Conservation (phyloP, 1,284 basidiomycete genomes). For the Trichosporon ovoides region DNA sequence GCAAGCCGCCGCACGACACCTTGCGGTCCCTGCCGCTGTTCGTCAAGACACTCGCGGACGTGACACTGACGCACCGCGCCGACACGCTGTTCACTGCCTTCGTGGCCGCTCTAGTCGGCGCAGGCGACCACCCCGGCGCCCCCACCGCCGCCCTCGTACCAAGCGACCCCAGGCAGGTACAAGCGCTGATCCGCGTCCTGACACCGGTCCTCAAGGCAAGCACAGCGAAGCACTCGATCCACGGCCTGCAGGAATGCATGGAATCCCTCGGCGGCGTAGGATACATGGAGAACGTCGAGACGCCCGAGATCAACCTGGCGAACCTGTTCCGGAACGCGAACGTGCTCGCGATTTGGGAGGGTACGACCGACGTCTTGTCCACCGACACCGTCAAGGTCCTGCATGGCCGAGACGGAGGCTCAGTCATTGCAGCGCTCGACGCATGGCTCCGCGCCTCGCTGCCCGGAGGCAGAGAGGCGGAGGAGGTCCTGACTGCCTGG, state of each 20-base stretch:
- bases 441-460: constrained; percentile 12
- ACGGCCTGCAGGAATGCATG: constrained; percentile 78
- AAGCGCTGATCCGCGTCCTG: constrained; percentile 57
- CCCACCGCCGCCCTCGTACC: constrained; percentile 19
- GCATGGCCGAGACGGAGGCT: constrained; percentile 5
- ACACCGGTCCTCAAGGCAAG: constrained; percentile 70
- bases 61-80: constrained; percentile 61
- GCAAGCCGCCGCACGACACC: constrained; percentile 51
- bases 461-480: not conserved
- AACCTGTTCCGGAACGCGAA: constrained; percentile 58
- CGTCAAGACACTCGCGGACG: constrained; percentile 58
- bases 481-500: constrained; percentile 5
- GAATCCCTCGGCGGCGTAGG: constrained; percentile 63
- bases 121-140: constrained; percentile 56
- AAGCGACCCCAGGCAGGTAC: constrained; percentile 38
- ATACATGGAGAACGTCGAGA: constrained; percentile 70
- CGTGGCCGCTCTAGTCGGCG: constrained; percentile 59
- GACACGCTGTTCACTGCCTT: constrained; percentile 62
- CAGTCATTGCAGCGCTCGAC: not conserved
- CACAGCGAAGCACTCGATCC: constrained; percentile 59
- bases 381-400: constrained; percentile 23
- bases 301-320: constrained; percentile 47
- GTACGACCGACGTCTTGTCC: constrained; percentile 50
- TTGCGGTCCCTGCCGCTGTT: constrained; percentile 52
- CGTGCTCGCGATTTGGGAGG: constrained; percentile 80